Conservation (phyloP, 257 asterid genomes). For the Osmanthus fragrans region DNA sequence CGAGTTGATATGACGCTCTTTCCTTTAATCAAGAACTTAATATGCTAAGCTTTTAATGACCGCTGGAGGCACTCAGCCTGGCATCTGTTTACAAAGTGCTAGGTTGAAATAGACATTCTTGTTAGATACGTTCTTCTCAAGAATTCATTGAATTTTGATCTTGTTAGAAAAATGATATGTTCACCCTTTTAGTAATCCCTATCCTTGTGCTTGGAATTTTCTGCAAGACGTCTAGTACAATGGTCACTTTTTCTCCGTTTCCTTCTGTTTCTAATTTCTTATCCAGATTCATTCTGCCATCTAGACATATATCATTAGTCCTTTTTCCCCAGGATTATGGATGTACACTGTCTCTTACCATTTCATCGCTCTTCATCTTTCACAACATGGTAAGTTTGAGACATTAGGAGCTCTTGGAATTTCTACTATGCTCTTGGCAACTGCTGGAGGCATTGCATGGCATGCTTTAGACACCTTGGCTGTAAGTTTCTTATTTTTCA, state of each 20-base stretch:
- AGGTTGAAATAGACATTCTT: neutral
- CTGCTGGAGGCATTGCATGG: constrained; percentile 98
- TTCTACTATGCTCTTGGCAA: constrained; percentile 76
- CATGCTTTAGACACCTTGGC: constrained; percentile 75
- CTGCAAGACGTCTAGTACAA: neutral
- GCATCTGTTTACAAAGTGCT: neutral
- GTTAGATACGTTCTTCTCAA: neutral
- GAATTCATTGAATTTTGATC: neutral
- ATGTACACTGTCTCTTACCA: constrained; percentile 5
- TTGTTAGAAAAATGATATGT: no score
- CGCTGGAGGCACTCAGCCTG: neutral
- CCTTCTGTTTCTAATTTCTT: neutral
- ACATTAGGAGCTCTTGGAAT: constrained; percentile 94
- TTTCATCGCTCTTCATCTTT: constrained; percentile 28
- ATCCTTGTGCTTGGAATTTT: neutral
- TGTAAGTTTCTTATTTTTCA: constrained; percentile 39
- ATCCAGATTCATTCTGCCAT: neutral
- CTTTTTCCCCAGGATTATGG: neutral
- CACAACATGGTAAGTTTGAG: constrained; percentile 97
- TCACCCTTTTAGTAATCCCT: neutral
- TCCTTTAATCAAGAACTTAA: neutral
- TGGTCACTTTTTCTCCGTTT: neutral
- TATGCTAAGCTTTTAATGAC: constrained; percentile 1
- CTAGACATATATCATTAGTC: neutral
- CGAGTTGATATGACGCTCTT: neutral